Evolutionary conservation across 2,329 filamentous ascomycete species (phyloP).

Genomic region (Aspergillus fumigatiaffinis): DNA sequence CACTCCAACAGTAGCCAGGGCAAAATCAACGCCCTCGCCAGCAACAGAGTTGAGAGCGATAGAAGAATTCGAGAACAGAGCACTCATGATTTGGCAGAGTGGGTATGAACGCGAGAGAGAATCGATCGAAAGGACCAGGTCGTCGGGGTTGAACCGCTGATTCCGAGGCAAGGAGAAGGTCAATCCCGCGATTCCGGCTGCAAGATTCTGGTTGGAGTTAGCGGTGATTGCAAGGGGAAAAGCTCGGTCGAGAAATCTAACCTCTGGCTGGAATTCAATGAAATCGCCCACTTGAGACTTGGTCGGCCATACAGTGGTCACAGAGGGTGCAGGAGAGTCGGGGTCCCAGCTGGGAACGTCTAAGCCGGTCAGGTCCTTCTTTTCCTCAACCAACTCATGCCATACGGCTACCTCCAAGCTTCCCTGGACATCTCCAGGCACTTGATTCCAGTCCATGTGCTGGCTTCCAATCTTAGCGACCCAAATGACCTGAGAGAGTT

Average conservation of each 20-base stretch:
- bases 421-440: slow-evolving; percentile 71
- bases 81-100: slow-evolving; percentile 73
- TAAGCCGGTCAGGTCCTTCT: slow-evolving; percentile 53
- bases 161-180: slow-evolving; percentile 69
- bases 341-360: slow-evolving; percentile 63
- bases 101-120: slow-evolving; percentile 76
- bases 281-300: slow-evolving; percentile 58
- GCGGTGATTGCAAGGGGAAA: background rate
- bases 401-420: slow-evolving; percentile 82
- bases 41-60: slow-evolving; percentile 87
- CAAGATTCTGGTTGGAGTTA: slow-evolving; percentile 60
- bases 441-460: slow-evolving; percentile 93
- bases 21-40: slow-evolving; percentile 66
- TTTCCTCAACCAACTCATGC: slow-evolving; percentile 80
- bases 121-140: slow-evolving; percentile 82
- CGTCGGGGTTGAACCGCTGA: slow-evolving; percentile 68
- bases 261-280: slow-evolving; percentile 72
- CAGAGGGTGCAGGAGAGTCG: slow-evolving; percentile 44
- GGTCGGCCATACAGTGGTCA: slow-evolving; percentile 41
- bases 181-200: slow-evolving; percentile 78
- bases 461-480: slow-evolving; percentile 85
- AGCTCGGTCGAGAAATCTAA: slow-evolving; percentile 26
- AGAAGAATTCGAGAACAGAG: slow-evolving; percentile 79
- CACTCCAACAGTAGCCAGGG: slow-evolving; percentile 67
- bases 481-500: slow-evolving; percentile 78